Conservation (phyloP, 306 rosid species). For the Vigna radiata region DNA sequence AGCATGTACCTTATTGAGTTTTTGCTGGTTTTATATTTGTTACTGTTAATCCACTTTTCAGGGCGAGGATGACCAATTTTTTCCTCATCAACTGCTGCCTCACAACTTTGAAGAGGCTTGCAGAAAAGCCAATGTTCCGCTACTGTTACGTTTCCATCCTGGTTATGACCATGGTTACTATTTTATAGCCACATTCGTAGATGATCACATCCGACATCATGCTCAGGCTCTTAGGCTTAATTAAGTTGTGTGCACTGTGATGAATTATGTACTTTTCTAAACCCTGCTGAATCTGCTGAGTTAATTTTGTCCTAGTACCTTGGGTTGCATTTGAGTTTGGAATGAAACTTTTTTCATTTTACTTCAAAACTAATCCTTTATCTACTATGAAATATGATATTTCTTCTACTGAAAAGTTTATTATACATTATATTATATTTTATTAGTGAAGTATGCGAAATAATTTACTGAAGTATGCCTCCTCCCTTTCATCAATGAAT, state of each 20-base stretch:
- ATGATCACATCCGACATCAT: conserved; percentile 91
- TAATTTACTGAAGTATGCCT: no score
- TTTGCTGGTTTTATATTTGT: conserved; percentile 3
- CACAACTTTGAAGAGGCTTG: conserved; percentile 86
- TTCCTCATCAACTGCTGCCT: conserved; percentile 76
- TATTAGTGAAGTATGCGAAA: background rate
- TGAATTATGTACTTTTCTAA: conserved; percentile 34
- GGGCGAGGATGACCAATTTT: conserved; percentile 89
- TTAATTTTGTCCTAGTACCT: conserved; percentile 13
- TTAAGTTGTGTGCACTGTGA: conserved; percentile 50
- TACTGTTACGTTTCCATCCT: conserved; percentile 72
- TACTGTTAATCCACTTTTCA: conserved; percentile 44
- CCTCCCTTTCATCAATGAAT: background rate
- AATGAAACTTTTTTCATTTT: conserved; percentile 20
- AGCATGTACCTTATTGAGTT: background rate
- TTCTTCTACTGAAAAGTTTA: background rate
- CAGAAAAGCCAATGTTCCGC: conserved; percentile 69
- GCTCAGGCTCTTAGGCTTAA: conserved; percentile 81
- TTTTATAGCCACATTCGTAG: conserved; percentile 87
- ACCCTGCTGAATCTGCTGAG: conserved; percentile 12
- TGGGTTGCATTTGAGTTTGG: conserved; percentile 22
- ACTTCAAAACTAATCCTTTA: conserved; percentile 7
- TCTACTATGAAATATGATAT: background rate
- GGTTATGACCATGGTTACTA: conserved; percentile 88
- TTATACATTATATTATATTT: background rate